Conservation (phyloP, 148 eudicot genomes). For the Chenopodium quinoa region DNA sequence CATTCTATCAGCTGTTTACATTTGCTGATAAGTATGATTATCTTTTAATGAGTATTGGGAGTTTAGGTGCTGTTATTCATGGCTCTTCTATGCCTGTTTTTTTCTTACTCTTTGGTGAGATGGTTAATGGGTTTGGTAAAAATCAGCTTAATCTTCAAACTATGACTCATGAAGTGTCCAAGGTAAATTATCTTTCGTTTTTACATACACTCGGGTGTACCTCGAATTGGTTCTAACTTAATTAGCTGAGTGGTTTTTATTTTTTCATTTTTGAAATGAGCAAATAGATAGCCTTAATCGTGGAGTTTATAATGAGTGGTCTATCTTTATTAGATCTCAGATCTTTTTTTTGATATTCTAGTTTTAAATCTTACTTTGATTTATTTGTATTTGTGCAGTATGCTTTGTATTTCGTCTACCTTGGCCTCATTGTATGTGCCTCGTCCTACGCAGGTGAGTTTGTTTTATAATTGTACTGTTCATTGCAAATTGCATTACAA, state of each 20-base stretch:
- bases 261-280: no score
- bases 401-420: conserved; percentile 90
- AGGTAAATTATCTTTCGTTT: conserved; percentile 42
- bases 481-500: no score
- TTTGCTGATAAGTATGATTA: conserved; percentile 84
- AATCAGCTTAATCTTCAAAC: conserved; percentile 76
- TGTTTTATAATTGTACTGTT: no score
- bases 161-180: conserved; percentile 91
- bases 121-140: conserved; percentile 96
- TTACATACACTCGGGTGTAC: not conserved
- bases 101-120: conserved; percentile 84
- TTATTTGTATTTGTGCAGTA: conserved; percentile 52
- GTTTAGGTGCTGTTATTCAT: conserved; percentile 78
- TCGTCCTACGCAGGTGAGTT: conserved; percentile 90
- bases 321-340: conserved; percentile 21
- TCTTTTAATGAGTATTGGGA: conserved; percentile 59
- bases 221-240: not conserved
- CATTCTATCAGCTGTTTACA: conserved; percentile 74
- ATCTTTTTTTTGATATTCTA: not conserved
- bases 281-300: no score
- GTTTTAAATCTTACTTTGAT: not conserved
- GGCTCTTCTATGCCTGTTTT: conserved; percentile 98
- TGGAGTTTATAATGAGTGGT: no score
- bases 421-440: conserved; percentile 87
- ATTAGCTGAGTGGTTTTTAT: no score